Base-by-base conservation (phyloP, 2,329 filamentous ascomycete species). In the Grosmannia clavigera region DNA sequence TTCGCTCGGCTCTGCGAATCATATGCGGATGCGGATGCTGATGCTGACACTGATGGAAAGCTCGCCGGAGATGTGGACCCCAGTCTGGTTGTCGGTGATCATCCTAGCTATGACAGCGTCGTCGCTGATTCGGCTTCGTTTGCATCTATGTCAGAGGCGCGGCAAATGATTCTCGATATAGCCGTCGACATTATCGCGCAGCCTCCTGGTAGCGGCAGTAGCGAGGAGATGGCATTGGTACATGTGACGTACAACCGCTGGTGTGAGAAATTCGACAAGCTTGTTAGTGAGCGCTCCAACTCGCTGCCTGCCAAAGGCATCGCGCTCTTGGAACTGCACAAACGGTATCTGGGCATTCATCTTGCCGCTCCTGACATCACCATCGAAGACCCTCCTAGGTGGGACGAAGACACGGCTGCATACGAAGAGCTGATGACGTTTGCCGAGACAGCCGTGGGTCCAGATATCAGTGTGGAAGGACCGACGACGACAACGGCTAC, bases 271-370 rank as follows among this genome's bases (percentile, higher is more conserved):
- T 61, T 62, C 50, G 59, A 58, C 54, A 27, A 10, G 5, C 6
- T 62, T n/a, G 54, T 59, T 5, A 27, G 6, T 9, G 57, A 51
- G 22, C 27, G 19, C 4, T 50, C 40, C 2, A 9, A 27, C 5
- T 5, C 12, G 1, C 25, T 61, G 25, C 38, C 59, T 1, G 12
- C 19, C 7, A n/a, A 54, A 1, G 61, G 59, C 14, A 25, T 59
- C 1, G 53, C 61, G 0, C 53, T 62, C 4, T 22, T 62, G 14
- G 54, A 62, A 10, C 38, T 62, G 25, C 61, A 62, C 59, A 43
- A 35, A 6, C 27, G 50, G 11, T 59, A 59, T 46, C 29, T 62
- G 48, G 59, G 27, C 22, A n/a, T 51, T 10, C 46, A 59, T 25
- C 25, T 62, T 2, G 40, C 6, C 19, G 31, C 11, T 35, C 33